These are phyloP conservation scores for Pilatotrama ljubarskyi DNA, from an alignment of 768 basidiomycete genomes.

Conservation along the genomic window DNA sequence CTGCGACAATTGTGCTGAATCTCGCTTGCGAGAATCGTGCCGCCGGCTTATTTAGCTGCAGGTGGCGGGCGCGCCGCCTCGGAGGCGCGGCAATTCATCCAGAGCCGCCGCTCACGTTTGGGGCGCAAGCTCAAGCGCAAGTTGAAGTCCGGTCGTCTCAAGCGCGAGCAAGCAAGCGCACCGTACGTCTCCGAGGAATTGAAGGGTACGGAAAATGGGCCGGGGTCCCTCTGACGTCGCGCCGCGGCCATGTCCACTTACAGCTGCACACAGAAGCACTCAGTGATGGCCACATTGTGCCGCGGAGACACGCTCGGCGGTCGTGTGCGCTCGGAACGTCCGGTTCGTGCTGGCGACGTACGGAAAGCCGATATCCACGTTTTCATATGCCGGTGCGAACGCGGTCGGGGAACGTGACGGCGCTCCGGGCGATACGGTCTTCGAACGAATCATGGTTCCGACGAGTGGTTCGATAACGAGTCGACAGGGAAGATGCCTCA, in stretches of 20 bases:
- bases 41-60: too few relatives aligned
- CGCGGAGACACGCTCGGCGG: neutral
- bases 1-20: too few relatives aligned
- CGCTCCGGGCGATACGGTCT: conserved; percentile 2
- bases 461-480: neutral
- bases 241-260: too few relatives aligned
- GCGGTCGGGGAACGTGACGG: neutral
- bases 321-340: conserved; percentile 12
- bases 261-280: too few relatives aligned
- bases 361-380: conserved; percentile 9
- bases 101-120: neutral
- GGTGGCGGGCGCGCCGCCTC: neutral
- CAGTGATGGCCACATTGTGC: too few relatives aligned
- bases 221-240: conserved; percentile 3
- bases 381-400: neutral
- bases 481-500: neutral
- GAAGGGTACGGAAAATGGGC: neutral
- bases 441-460: neutral
- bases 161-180: too few relatives aligned
- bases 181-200: neutral
- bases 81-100: neutral
- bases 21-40: too few relatives aligned
- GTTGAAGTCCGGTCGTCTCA: too few relatives aligned
- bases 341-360: neutral
- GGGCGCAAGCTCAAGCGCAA: neutral